Evolutionary conservation across 2,329 filamentous ascomycete genomes (phyloP), one percentile per base, ranked within the genome.

Genomic region (Chrysoporthe austroafricana): DNA sequence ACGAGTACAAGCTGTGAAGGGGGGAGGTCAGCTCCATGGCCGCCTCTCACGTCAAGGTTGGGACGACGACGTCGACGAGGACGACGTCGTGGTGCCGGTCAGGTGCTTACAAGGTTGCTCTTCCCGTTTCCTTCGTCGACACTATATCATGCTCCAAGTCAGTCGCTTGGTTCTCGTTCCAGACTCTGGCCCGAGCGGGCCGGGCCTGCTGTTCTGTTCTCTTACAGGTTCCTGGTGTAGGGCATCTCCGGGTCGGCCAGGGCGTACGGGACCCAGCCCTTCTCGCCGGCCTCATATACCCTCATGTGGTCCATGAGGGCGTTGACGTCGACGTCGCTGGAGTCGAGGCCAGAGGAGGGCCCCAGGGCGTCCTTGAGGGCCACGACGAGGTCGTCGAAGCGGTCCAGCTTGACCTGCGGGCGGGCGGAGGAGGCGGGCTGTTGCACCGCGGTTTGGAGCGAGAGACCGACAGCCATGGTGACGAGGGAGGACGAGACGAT

Each of bases 111-210:
- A 72, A 85, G 72, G 73, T 85, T 86, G 74, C 81, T 83, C 71
- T 85, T 84, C 39, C 78, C 93, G 73, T 97, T 97, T 2, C 94
- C 93, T 76, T 94, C 91, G 74, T 97, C 93, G 57, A 97, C 93
- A 48, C 59, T 61, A 16, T 61, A 14, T 26, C 26, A 43, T 4
- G 7, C 26, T 26, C 21, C 39, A 61, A 61, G 59, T 61, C 13
- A 61, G 59, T 61, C 21, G 4, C 59, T 61, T 61, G 42, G 42
- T 61, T 48, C 14, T 32, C 14, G 39, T n/a, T 48, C 14, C 26
- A n/a, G 18, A 26, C 39, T 44, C 13, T 44, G 42, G 21, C 44
- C 21, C 11, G 39, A 13, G 2, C 9, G n/a, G n/a, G 39, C 44
- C 21, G 57, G 36, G 57, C 18, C 13, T 16, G 32, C 26, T 26